Base-by-base conservation (phyloP, 768 basidiomycete species). In the Clitopilus passeckerianus region DNA sequence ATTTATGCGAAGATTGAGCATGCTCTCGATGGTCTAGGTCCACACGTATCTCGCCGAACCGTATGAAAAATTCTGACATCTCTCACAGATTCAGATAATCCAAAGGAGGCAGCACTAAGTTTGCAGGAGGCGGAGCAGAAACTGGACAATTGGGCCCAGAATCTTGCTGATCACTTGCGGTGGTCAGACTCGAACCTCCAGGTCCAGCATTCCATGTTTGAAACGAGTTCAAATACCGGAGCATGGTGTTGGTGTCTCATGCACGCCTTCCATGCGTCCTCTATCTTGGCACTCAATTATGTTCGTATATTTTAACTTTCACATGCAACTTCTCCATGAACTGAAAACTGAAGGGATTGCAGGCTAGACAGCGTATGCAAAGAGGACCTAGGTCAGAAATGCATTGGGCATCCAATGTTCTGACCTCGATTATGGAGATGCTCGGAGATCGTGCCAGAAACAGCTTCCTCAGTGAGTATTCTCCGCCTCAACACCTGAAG, bases 201-300 rank as follows among this genome's bases (percentile, higher is more conserved):
- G 62, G 82, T 86, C 18, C 89, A 93, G 64, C 75, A 85, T 62
- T 81, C 84, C 16, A 89, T 90, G 83, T 88, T 91, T 64, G 90
- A 90, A 67, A 91, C 90, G 20, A 84, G 82, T 64, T 87, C 87
- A 15, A 91, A 90, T 64, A 81, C 81, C 27, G 88, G 90, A 52
- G 88, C 89, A 9, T 93, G 91, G 91, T 89, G 86, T 65, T 93
- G 83, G 73, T 89, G 83, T 63, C 78, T 79, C 67, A 87, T 91
- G 77, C 90, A 93, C 69, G 77, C 84, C 50, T 75, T 87, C 61
- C 83, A 92, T 64, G 87, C 87, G 43, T 87, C 86, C 60, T 85
- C 84, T 64, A 74, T 80, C 33, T 77, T 91, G 57, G 86, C 83
- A 18, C 68, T 92, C 37, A 80, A 82, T 64, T 77, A 80, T 70